Conservation (phyloP, 352 stramenopile species). For the Achlya hypogyna region DNA sequence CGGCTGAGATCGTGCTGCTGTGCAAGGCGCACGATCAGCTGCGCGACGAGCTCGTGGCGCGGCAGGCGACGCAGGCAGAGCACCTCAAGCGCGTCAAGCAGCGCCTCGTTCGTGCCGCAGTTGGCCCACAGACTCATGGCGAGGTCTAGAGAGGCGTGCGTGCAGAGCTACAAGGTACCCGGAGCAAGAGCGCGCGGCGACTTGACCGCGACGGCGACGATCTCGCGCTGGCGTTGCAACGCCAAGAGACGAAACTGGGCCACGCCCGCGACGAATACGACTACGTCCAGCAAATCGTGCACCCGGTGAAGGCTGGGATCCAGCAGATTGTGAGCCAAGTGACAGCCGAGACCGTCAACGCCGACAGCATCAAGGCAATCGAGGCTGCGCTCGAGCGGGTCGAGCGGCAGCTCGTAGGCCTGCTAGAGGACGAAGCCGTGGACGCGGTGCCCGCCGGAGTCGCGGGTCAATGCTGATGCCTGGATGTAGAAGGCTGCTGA, state of each 20-base stretch:
- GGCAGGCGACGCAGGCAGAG: conserved; percentile 53
- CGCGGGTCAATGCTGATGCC: too few species aligned
- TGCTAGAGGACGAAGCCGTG: neutral
- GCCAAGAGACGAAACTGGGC: conserved; percentile 37
- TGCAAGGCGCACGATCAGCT: conserved; percentile 58
- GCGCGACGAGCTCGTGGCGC: conserved; percentile 52
- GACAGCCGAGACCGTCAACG: conserved; percentile 55
- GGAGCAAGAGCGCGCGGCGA: conserved; percentile 48
- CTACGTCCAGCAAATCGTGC: conserved; percentile 70
- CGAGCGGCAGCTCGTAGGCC: neutral
- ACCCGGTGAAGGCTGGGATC: conserved; percentile 71
- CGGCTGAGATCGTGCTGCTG: conserved; percentile 56
- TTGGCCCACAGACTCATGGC: neutral
- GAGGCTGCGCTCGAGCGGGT: conserved; percentile 33
- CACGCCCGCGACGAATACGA: conserved; percentile 77
- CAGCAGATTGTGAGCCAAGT: conserved; percentile 75
- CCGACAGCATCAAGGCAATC: conserved; percentile 50
- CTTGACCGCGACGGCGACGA: conserved; percentile 65
- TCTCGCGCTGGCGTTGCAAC: conserved; percentile 35
- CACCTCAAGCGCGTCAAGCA: conserved; percentile 39
- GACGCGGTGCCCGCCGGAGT: too few species aligned
- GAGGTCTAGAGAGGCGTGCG: conserved; percentile 33
- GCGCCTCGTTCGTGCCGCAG: conserved; percentile 40
- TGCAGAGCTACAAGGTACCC: conserved; percentile 50
- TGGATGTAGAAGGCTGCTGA: too few species aligned